Base-by-base conservation (phyloP, 345 rosid species). In the Acer campestre region DNA sequence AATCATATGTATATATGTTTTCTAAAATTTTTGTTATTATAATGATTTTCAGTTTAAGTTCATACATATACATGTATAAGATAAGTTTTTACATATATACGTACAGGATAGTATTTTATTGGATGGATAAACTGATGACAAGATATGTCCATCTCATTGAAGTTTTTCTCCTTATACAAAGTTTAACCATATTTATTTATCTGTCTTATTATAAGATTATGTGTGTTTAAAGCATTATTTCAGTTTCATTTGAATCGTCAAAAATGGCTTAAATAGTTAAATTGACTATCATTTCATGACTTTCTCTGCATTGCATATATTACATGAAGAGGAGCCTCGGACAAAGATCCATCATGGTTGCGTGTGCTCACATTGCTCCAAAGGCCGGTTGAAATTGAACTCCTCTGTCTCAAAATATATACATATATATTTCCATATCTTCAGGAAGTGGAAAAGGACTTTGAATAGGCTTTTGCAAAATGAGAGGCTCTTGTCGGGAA, bases 321-420 rank as follows among this genome's bases (percentile, higher is more conserved):
- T 7, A 22, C 63, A 20, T n/a, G 23, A n/a, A 56, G 56, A 10
- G 51, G 29, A 13, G 17, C 58, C 72, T 48, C 12, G 58, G 74
- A 77, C 81, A 77, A 74, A 59, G 86, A 80, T 83, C 83, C 83
- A 70, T 29, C 17, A 67, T 71, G 75, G 80, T 67, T 10, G 86
- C 20, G 64, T 23, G 80, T 71, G 76, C 78, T 55, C 76, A 44
- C 5, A 58, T 35, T 46, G 7, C 31, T 35, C 75, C 75, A n/a
- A 71, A 71, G 75, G 29, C 66, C 2, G 51, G 27, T n/a, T 58
- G 66, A 71, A 72, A 72, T 18, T 58, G 11, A n/a, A 20, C 51
- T n/a, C 25, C n/a, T 44, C 31, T 22, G 10, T 23, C 13, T 2
- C 3, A 35, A 35, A 35, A 35, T 35, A 35, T 4, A 4, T 35